phyloP scores from a whole-genome alignment of 179 eudicot species.

The Amaranthus tricolor region DNA sequence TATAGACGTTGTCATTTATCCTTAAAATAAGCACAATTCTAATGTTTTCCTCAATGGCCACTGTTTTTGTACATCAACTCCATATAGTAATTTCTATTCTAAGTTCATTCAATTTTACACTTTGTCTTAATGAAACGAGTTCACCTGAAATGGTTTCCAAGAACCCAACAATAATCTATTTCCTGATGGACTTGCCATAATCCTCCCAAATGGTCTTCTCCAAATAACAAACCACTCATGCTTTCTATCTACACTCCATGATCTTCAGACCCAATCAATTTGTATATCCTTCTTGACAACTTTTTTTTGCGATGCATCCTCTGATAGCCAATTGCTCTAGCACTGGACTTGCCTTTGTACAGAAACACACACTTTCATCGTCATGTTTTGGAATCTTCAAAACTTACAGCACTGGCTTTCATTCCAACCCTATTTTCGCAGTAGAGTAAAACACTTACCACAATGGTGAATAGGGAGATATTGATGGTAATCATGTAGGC shows the following conservation, averaged over 20 bases:
- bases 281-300: constrained; percentile 31
- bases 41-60: no score
- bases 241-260: constrained; percentile 18
- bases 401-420: background rate
- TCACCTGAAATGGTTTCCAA: constrained; percentile 30
- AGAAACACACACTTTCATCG: background rate
- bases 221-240: constrained; percentile 33
- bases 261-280: background rate
- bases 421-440: constrained; percentile 29
- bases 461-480: constrained; percentile 13
- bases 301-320: constrained; percentile 32
- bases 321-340: background rate
- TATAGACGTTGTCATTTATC: no score
- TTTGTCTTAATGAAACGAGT: constrained; percentile 12
- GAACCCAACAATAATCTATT: constrained; percentile 21
- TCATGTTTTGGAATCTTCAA: constrained; percentile 33
- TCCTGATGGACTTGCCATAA: constrained; percentile 26
- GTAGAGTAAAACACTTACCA: constrained; percentile 29
- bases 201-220: constrained; percentile 32
- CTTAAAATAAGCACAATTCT: no score
- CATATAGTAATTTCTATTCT: no score
- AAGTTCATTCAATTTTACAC: no score
- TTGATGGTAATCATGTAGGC: constrained; percentile 34
- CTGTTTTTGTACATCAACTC: no score
- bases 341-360: constrained; percentile 32